Evolutionary conservation across 164 flowering plant genomes (phyloP), one percentile per base, ranked within the genome.

Genomic region (Nymphaea thermarum): DNA sequence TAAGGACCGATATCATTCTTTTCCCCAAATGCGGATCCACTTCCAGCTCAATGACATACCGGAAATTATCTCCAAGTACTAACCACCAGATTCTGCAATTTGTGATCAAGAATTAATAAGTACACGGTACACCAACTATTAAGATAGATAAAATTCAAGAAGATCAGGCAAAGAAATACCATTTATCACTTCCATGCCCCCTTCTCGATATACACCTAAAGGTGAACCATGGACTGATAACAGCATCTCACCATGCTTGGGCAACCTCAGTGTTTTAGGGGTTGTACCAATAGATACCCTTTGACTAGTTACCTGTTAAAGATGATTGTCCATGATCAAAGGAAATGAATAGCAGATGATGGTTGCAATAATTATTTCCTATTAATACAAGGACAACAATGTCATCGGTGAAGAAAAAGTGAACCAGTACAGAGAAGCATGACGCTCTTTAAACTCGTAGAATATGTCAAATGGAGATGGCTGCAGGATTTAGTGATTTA

Each of bases 211-310:
- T 62, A 89, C 87, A 11, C 95, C 97, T 60, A 91, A 90, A 18
- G 97, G 95, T 18, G 95, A 91, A 42, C 97, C 97, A 68, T 66
- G 84, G 43, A 86, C 87, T 67, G 97, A 91, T 4, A 86, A 74
- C 71, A 91, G 86, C 88, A 88, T 87, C 79, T 91, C 93, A 15
- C 93, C 95, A 71, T 67, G 81, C 78, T 87, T 88, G 11, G 97
- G 97, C 59, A 81, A 69, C 80, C 97, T 85, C 17, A 64, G 59
- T 42, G 90, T 83, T 71, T 85, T 91, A 1, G 95, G 93, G 12
- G 97, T 88, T 85, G 82, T 78, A 14, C 95, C 97, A 70, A 87
- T 47, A 4, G 91, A 91, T 70, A 86, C 70, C 71, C 92, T 78
- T 43, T 82, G 84, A 68, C 79, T 75, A 71, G 43, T 77, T 42